These are phyloP conservation scores for Blastobotrys chiropterorum DNA, from an alignment of 805 yeast species.

Conservation along the genomic window DNA sequence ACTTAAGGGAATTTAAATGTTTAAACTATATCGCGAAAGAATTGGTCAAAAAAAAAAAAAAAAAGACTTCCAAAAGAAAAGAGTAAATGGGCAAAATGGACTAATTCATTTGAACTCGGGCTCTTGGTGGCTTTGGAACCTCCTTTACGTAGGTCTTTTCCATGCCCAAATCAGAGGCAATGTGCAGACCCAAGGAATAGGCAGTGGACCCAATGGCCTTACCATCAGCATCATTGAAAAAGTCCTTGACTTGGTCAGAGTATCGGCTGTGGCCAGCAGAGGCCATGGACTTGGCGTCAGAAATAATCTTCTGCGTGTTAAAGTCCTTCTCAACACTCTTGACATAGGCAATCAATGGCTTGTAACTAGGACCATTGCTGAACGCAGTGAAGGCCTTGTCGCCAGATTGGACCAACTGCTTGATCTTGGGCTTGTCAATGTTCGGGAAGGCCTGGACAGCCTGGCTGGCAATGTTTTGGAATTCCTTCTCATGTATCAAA, in stretches of 20 bases:
- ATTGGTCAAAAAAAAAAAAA: too few species aligned
- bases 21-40: too few species aligned
- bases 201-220: slow-evolving; percentile 1
- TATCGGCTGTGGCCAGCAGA: not conserved
- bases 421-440: slow-evolving; percentile 10
- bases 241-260: not conserved
- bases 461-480: not conserved
- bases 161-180: not conserved
- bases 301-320: slow-evolving; percentile 22
- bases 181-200: not conserved
- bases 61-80: not conserved
- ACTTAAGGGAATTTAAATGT: too few species aligned
- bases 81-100: too few species aligned
- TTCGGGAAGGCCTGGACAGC: not conserved
- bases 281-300: slow-evolving; percentile 7
- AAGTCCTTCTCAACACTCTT: slow-evolving; percentile 19
- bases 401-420: slow-evolving; percentile 13
- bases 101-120: too few species aligned
- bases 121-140: not conserved
- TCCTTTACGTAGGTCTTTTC: not conserved
- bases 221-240: not conserved
- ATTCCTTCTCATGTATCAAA: not conserved
- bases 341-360: slow-evolving; percentile 18
- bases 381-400: slow-evolving; percentile 14
- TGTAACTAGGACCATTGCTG: slow-evolving; percentile 17